Conservation (phyloP, 2,329 filamentous ascomycete species). For the Fusarium longipes region DNA sequence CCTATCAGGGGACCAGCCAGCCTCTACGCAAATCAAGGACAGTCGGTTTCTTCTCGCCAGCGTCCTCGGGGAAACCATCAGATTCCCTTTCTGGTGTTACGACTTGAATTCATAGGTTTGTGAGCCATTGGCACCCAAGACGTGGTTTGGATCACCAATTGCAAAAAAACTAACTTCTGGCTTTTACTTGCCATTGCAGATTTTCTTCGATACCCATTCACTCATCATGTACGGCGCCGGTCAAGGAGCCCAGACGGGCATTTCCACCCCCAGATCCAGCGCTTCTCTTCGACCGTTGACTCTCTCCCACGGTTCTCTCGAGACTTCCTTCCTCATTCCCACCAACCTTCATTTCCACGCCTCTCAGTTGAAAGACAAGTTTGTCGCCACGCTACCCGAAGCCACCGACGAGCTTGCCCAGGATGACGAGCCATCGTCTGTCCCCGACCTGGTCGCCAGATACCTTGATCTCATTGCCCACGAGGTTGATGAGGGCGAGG, state of each 20-base stretch:
- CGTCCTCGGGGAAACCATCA: slow-evolving; percentile 45
- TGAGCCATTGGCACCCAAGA: slow-evolving; percentile 18
- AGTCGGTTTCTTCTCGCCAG: slow-evolving; percentile 42
- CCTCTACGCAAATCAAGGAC: slow-evolving; percentile 44
- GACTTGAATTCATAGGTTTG: slow-evolving; percentile 51
- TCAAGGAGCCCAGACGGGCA: slow-evolving; percentile 91
- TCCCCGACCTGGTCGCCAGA: slow-evolving; percentile 89
- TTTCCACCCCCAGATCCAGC: slow-evolving; percentile 94
- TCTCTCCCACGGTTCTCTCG: slow-evolving; percentile 91
- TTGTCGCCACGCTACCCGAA: slow-evolving; percentile 83
- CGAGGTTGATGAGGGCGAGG: slow-evolving; percentile 92
- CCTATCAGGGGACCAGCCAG: slow-evolving; percentile 46
- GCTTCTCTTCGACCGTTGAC: slow-evolving; percentile 92
- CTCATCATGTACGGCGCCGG: slow-evolving; percentile 85
- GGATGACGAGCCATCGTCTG: slow-evolving; percentile 98
- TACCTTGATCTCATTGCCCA: slow-evolving; percentile 91
- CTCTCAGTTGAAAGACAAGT: slow-evolving; percentile 91
- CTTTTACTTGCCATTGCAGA: slow-evolving; percentile 34
- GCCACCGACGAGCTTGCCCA: slow-evolving; percentile 97
- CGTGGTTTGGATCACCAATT: neutral
- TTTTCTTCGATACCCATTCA: slow-evolving; percentile 58
- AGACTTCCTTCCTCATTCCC: slow-evolving; percentile 94
- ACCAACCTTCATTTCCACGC: slow-evolving; percentile 97
- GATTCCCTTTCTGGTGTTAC: slow-evolving; percentile 39
- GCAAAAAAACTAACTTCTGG: slow-evolving; percentile 30